phyloP scores from a whole-genome alignment of 1,284 basidiomycete species.

The Blastosporella zonata region DNA sequence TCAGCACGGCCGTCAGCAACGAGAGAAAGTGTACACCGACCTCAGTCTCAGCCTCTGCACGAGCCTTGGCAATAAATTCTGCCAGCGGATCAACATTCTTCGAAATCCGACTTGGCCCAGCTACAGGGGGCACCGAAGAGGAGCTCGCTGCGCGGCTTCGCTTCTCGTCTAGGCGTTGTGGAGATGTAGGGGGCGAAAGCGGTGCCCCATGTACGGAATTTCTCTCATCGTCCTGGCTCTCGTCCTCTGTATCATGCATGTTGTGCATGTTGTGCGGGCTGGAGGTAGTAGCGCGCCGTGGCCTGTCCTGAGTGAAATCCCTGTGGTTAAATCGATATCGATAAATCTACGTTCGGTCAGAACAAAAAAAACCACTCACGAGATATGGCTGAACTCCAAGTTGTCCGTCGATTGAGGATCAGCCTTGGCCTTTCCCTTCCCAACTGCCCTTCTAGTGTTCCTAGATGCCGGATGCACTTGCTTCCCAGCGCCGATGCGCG shows the following conservation, averaged over 20 bases:
- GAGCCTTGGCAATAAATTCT: slow-evolving; percentile 58
- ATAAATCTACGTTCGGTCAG: not conserved
- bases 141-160: not conserved
- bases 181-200: slow-evolving; percentile 15
- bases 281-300: slow-evolving; percentile 8
- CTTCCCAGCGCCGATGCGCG: slow-evolving; percentile 44
- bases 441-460: slow-evolving; percentile 15
- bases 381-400: slow-evolving; percentile 35
- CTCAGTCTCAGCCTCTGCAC: slow-evolving; percentile 40
- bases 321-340: slow-evolving; percentile 20
- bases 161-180: slow-evolving; percentile 1
- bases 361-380: slow-evolving; percentile 28
- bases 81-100: slow-evolving; percentile 52
- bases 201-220: slow-evolving; percentile 7
- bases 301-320: slow-evolving; percentile 30
- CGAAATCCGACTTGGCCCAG: not conserved
- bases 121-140: slow-evolving; percentile 2
- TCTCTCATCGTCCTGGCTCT: slow-evolving; percentile 17
- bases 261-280: slow-evolving; percentile 13
- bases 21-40: slow-evolving; percentile 30
- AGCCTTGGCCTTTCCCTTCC: slow-evolving; percentile 21
- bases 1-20: not conserved
- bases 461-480: slow-evolving; percentile 10
- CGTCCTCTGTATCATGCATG: slow-evolving; percentile 18
- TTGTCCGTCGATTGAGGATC: slow-evolving; percentile 6